Percentiles rank a stretch among this genome's conserved stretches.
Conservation (phyloP, 208 protist species). For the Pavlovales sp. region DNA sequence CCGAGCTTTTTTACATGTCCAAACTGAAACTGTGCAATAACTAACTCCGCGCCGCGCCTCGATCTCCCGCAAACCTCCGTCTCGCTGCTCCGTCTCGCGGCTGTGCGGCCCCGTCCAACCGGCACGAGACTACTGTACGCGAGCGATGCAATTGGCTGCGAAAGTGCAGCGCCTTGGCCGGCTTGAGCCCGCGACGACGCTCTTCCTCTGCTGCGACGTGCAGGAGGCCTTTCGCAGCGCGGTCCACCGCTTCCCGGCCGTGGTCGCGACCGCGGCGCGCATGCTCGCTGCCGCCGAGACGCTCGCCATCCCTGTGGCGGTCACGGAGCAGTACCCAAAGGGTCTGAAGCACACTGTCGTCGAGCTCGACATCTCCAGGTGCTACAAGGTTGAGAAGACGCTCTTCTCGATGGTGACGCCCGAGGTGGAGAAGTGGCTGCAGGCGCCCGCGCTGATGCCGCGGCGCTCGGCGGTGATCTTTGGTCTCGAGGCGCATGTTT, state of each 20-base stretch:
- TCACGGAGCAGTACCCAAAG: slow-evolving; percentile 39
- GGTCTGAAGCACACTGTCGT: slow-evolving; percentile 6
- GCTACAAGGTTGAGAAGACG: slow-evolving; percentile 7
- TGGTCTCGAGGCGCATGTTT: slow-evolving; percentile 22
- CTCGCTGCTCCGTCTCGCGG: no score
- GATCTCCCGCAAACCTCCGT: no score
- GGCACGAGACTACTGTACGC: no score
- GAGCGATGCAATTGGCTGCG: no score
- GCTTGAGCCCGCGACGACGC: not conserved
- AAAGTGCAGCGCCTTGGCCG: slow-evolving; percentile 17
- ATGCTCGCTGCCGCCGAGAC: not conserved
- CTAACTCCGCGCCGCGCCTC: no score
- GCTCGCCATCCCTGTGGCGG: not conserved
- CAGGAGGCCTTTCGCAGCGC: slow-evolving; percentile 9
- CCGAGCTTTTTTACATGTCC: no score
- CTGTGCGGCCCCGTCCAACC: no score
- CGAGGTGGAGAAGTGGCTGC: not conserved
- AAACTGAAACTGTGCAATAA: no score
- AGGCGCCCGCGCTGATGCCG: not conserved
- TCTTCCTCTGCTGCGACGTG: not conserved
- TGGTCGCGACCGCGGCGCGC: not conserved
- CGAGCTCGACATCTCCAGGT: not conserved
- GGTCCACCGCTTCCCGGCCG: slow-evolving; percentile 13
- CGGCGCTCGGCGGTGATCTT: not conserved
- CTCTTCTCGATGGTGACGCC: not conserved